Evolutionary conservation across 768 basidiomycete species (phyloP), one percentile per base, ranked within the genome.

Genomic region (Cystobasidium ongulense): DNA sequence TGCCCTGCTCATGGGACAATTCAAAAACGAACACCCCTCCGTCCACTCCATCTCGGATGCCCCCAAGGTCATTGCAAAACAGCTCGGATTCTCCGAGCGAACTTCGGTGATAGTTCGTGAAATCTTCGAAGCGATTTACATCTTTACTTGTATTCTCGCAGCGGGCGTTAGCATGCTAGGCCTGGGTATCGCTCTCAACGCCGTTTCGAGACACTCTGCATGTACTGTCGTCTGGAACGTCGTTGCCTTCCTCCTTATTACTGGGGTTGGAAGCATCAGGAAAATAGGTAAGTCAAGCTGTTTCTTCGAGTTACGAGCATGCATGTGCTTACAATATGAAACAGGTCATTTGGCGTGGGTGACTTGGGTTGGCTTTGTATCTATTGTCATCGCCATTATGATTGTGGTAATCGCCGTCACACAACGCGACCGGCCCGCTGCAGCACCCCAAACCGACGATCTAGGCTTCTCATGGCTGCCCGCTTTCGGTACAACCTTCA

Each of bases 401-500:
- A 74, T 76, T 23, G 76, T 79, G 27, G 74, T 76, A 18, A 75
- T 77, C 61, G 78, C 41, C 18, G 66, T 59, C 50, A 27, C 18
- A 18, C 41, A 8, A n/a, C 57, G 46, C 62, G 52, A 52, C 31
- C 10, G 68, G 38, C 68, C 68, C 23, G 13, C 53, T 29, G 68
- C 68, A 67, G 68, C 68, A 15, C 68, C 68, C 8, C 15, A n/a
- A 15, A 72, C 68, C 27, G 68, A 35, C 18, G 62, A 72, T 25
- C 13, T 18, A 23, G 68, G 38, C 23, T 39, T 46, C 43, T 46
- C 43, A 46, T 46, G 43, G 43, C n/a, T 46, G n/a, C 43, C 43
- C n/a, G 43, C 43, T 46, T 13, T n/a, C n/a, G 43, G 43, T 13
- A n/a, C n/a, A 13, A n/a, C 13, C n/a, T 46, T 46, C 43, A n/a